Evolutionary conservation across 768 basidiomycete species (phyloP).

Genomic region (Leucocoprinus birnbaumii): DNA sequence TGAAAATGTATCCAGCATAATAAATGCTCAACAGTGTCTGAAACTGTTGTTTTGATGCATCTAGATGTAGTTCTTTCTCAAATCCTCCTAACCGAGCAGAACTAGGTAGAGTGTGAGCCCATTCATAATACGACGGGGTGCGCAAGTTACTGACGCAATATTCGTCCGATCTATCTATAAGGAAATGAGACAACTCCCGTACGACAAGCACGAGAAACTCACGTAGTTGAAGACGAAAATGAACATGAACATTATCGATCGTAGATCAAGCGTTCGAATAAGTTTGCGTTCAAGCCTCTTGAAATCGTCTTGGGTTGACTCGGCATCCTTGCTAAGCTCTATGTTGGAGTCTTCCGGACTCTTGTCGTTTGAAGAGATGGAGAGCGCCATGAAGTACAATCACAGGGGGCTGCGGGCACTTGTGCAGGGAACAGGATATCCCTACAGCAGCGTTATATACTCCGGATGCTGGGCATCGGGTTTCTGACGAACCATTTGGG

Average conservation of each 20-base stretch:
- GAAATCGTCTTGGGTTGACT: neutral
- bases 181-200: neutral
- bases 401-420: neutral
- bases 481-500: neutral
- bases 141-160: conserved; percentile 34
- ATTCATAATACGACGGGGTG: neutral
- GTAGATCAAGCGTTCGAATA: conserved; percentile 35
- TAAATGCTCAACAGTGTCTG: conserved; percentile 46
- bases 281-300: conserved; percentile 16
- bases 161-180: conserved; percentile 57
- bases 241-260: conserved; percentile 29
- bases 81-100: conserved; percentile 55
- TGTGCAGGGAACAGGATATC: neutral
- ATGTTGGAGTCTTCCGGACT: neutral
- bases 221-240: conserved; percentile 23
- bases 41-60: conserved; percentile 39
- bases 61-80: conserved; percentile 44
- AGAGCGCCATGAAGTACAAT: neutral
- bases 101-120: conserved; percentile 22
- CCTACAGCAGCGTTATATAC: neutral
- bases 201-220: neutral
- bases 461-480: no score
- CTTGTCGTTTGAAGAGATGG: conserved; percentile 7
- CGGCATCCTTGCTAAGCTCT: neutral
- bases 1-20: conserved; percentile 34